phyloP scores from a whole-genome alignment of 176 grass and related monocot species.

The Oryza australiensis region DNA sequence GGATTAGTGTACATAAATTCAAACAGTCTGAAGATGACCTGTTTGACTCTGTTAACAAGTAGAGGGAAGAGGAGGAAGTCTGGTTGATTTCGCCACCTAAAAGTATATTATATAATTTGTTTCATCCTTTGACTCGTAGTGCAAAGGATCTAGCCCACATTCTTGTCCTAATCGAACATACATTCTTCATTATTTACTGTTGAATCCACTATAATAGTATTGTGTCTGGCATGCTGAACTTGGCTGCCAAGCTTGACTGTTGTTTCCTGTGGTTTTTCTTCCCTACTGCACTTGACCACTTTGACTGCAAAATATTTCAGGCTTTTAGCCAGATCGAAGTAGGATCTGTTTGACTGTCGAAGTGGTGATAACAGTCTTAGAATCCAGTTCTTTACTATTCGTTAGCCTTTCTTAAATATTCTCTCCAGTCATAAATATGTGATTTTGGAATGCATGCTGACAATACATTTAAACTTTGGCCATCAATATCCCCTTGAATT shows the following conservation, averaged over 20 bases:
- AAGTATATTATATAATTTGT: background rate
- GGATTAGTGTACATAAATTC: background rate
- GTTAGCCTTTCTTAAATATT: background rate
- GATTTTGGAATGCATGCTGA: too few relatives aligned
- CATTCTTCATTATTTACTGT: background rate
- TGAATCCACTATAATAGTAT: background rate
- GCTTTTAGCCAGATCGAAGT: background rate
- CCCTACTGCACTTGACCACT: background rate
- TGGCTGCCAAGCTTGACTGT: constrained; percentile 22
- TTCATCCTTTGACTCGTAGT: background rate
- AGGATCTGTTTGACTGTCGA: background rate
- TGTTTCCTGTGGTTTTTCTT: background rate
- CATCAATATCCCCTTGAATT: background rate
- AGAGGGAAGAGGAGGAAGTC: background rate
- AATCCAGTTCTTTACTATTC: background rate
- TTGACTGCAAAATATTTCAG: background rate
- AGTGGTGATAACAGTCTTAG: background rate
- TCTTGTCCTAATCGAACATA: constrained; percentile 13
- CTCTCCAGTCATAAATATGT: too few relatives aligned
- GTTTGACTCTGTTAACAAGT: background rate
- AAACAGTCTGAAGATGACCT: background rate
- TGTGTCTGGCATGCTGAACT: background rate
- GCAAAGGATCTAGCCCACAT: background rate
- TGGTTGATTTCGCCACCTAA: background rate
- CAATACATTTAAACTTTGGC: background rate